Evolutionary conservation across 192 early-diverging fungal species (phyloP).

Genomic region (Funneliformis geosporum): DNA sequence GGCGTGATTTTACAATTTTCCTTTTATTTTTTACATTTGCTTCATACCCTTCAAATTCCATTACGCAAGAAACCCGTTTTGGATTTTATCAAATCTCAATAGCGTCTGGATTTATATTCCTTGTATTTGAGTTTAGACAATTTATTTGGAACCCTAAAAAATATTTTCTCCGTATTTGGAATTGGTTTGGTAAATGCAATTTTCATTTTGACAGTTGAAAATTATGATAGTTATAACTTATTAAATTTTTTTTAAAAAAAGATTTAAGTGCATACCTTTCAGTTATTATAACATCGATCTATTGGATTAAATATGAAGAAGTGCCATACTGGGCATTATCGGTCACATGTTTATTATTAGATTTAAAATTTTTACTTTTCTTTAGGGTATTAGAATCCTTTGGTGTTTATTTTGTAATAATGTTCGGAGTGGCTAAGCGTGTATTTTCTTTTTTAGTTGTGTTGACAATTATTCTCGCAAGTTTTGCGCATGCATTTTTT

Average conservation of each 20-base stretch:
- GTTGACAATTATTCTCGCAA: not conserved
- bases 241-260: not conserved
- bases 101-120: not conserved
- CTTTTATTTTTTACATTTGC: not conserved
- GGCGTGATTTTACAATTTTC: not conserved
- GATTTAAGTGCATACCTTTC: not conserved
- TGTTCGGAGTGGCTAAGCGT: not conserved
- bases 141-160: not conserved
- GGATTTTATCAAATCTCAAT: not conserved
- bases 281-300: not conserved
- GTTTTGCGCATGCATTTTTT: constrained; percentile 16
- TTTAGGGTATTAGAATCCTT: not conserved
- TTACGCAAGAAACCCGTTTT: not conserved
- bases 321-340: not conserved
- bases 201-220: not conserved
- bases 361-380: constrained; percentile 18
- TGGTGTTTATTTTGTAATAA: constrained; percentile 9
- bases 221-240: not conserved
- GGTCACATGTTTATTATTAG: not conserved
- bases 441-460: constrained; percentile 19
- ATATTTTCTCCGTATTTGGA: not conserved
- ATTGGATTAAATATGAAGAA: not conserved
- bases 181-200: not conserved
- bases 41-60: not conserved
- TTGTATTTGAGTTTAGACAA: constrained; percentile 12